phyloP scores from a whole-genome alignment of 768 basidiomycete species.

The Hygrophorus pudorinus region DNA sequence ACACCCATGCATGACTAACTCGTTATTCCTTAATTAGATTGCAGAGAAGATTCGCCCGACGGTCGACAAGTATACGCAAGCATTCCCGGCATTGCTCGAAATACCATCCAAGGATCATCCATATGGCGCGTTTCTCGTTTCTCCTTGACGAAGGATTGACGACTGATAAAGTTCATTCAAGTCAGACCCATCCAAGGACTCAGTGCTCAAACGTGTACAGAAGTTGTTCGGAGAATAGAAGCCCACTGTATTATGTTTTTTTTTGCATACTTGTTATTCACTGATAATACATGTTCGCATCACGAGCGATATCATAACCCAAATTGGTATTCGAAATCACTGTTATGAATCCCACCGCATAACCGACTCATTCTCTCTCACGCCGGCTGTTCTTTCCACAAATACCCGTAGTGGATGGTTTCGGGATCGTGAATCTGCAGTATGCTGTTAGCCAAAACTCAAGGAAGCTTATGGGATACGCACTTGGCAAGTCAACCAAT shows the following conservation, averaged over 20 bases:
- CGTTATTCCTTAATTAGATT: constrained; percentile 41
- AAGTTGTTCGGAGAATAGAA: constrained; percentile 77
- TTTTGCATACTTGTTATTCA: not conserved
- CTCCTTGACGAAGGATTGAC: not conserved
- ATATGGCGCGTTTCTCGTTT: constrained; percentile 54
- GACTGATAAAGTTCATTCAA: constrained; percentile 12
- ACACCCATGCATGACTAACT: constrained; percentile 1
- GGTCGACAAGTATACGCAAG: constrained; percentile 90
- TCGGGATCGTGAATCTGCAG: constrained; percentile 47
- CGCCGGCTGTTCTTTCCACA: constrained; percentile 55
- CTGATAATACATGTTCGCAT: not conserved
- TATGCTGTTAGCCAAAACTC: constrained; percentile 4
- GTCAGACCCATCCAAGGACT: constrained; percentile 97
- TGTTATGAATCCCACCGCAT: constrained; percentile 44
- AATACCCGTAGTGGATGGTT: constrained; percentile 54
- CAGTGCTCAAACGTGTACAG: constrained; percentile 91
- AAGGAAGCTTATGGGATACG: constrained; percentile 24
- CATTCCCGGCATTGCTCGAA: constrained; percentile 94
- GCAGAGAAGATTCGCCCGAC: constrained; percentile 95
- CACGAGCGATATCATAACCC: not conserved
- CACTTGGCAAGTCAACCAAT: constrained; percentile 72
- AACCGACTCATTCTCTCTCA: constrained; percentile 61
- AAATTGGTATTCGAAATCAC: not conserved
- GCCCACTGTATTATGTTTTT: not conserved
- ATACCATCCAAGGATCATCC: constrained; percentile 99